Base-by-base conservation (phyloP, 2,329 filamentous ascomycete genomes). In the Rutstroemia sp. region DNA sequence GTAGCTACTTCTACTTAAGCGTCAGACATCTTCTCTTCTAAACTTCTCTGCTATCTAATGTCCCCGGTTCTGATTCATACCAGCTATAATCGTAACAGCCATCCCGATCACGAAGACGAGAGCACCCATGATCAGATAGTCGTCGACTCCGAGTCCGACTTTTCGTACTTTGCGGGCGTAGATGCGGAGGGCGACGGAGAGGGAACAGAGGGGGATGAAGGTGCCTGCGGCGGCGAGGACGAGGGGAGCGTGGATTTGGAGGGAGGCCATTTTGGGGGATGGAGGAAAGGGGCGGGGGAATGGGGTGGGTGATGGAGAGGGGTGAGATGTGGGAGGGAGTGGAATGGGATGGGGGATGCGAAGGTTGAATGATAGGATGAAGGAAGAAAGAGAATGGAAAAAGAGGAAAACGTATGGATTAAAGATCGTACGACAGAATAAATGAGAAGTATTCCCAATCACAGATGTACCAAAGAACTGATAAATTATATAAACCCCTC, bases 51-150 rank as follows among this genome's bases (percentile, higher is more conserved):
- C n/a, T n/a, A n/a, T n/a, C n/a, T n/a, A n/a, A n/a, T n/a, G n/a
- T n/a, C n/a, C 7, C 14, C 3, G 2, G 5, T 21, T 39, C 8
- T 25, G 7, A 9, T 5, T 6, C 16, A 16, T 19, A 52, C 54
- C 54, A 27, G 41, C 49, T 6, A 57, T 23, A 8, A 57, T 46
- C 2, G 54, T 41, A 4, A 53, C 42, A 0, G 27, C 48, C 54
- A 57, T 57, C 10, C 54, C 54, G 8, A 57, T 14, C 3, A 57
- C 23, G 48, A 47, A 57, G 2, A 57, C 54, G 16, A 57, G 48
- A 1, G 54, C 54, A 8, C 4, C 48, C 34, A 57, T 37, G 12
- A 57, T 57, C 16, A 57, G 23, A 34, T 51, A 57, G 41, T 57
- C 54, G 53, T 57, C 54, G 1, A 34, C 48, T 2, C 39, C 49